These are phyloP conservation scores for Geotrichum ghanense DNA, from an alignment of 805 yeast genomes.

Conservation along the genomic window DNA sequence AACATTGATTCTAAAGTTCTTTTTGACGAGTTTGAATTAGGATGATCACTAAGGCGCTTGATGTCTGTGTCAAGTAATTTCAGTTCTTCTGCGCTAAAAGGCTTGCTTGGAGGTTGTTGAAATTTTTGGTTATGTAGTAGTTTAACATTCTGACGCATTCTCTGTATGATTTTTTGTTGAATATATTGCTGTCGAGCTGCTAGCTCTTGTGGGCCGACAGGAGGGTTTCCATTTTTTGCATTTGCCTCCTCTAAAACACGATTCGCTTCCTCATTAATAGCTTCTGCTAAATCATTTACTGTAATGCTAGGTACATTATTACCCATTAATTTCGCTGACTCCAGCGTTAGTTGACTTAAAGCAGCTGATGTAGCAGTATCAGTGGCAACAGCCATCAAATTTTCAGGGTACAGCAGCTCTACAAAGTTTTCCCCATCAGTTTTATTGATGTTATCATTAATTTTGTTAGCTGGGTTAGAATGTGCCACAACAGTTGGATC, in stretches of 20 bases:
- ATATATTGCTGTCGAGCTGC: not conserved
- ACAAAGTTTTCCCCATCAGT: not conserved
- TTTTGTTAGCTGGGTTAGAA: too few relatives aligned
- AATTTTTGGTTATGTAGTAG: not conserved
- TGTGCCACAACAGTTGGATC: not conserved
- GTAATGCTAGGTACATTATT: not conserved
- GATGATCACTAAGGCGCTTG: not conserved
- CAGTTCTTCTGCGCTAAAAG: not conserved
- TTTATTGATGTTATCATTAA: too few relatives aligned
- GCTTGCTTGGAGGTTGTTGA: not conserved
- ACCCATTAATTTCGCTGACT: not conserved
- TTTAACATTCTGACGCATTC: not conserved
- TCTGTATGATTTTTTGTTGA: slow-evolving; percentile 1
- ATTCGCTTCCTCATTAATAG: not conserved
- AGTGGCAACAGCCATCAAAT: not conserved
- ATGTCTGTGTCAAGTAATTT: not conserved
- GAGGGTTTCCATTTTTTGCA: not conserved
- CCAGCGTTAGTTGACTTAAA: not conserved
- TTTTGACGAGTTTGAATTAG: not conserved
- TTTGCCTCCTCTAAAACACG: not conserved
- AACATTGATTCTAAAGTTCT: not conserved
- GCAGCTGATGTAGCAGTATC: not conserved
- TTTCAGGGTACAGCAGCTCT: not conserved
- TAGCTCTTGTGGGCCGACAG: not conserved
- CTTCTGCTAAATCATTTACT: not conserved